Base-by-base conservation (phyloP, 2,329 filamentous ascomycete genomes). In the Penicillium sp. region DNA sequence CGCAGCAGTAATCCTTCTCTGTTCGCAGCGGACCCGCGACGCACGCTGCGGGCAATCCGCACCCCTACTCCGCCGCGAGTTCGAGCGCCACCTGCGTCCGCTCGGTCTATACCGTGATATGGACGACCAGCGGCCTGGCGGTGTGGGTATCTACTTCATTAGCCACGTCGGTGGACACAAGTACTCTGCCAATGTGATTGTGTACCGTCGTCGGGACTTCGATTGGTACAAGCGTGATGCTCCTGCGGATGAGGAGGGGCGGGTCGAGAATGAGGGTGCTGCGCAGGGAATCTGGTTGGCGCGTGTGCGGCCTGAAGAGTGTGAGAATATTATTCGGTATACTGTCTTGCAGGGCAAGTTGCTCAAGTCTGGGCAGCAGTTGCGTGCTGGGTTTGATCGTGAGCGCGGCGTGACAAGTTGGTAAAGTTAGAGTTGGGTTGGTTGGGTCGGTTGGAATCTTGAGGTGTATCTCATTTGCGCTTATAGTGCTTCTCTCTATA, bases 131-230 rank as follows among this genome's bases (percentile, higher is more conserved):
- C 80, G 94, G 57, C 91, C 93, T 0, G 93, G 93, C 12, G 94
- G 94, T 13, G 93, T 97, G 6, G 93, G 91, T 0, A 90, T 99
- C 63, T 96, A 96, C 78, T 97, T 97, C 72, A 95, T 97, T 71
- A 93, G 87, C 65, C 94, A 99, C 71, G 92, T 97, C 3, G 94
- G 94, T 29, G 94, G 94, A 0, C 94, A 99, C 80, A 97, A 97
- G 79, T 97, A 96, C 77, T 87, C 88, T 47, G 94, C 94, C 29
- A 99, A 99, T 69, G 86, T 97, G 67, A 90, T 99, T 80, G 82
- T 99, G 1, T 97, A 99, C 74, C 84, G 94, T 10, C 82, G 84
- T 19, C 80, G 81, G 8, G 75, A 73, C 61, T 71, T 75, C 25
- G 71, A 74, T 5, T 75, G 73, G 73, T 71, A 73, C 53, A 67